Evolutionary conservation across 2,329 filamentous ascomycete species (phyloP).

Genomic region (Nemania sp.): DNA sequence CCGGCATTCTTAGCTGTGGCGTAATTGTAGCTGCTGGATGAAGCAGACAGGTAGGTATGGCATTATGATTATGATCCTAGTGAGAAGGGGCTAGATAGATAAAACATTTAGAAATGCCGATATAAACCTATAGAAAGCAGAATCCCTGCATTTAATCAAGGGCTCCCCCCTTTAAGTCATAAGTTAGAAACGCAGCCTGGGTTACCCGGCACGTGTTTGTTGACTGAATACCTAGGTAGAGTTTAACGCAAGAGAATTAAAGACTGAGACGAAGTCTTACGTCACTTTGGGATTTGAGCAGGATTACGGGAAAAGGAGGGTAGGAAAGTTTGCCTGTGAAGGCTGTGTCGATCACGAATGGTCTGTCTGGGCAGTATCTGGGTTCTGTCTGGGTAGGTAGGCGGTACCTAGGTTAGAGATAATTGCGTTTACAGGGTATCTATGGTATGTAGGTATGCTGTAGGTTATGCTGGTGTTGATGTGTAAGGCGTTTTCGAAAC

Average conservation of each 20-base stretch:
- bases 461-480: not conserved
- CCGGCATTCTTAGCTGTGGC: constrained; percentile 3
- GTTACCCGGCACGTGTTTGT: not conserved
- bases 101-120: not conserved
- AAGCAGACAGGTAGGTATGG: too few species aligned
- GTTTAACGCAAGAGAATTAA: not conserved
- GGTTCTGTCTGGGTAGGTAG: too few species aligned
- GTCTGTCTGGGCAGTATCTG: not conserved
- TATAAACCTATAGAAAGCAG: too few species aligned
- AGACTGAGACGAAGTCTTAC: not conserved
- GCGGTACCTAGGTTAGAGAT: too few species aligned
- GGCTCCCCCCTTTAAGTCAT: not conserved
- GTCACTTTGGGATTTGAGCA: not conserved
- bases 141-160: not conserved
- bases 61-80: too few species aligned
- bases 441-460: too few species aligned
- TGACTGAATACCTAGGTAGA: not conserved
- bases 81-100: not conserved
- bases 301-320: not conserved
- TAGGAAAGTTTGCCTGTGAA: not conserved
- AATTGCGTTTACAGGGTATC: too few species aligned
- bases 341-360: not conserved
- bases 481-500: constrained; percentile 16
- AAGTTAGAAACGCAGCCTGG: not conserved
- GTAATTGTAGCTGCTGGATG: too few species aligned